These are phyloP conservation scores for Stagonosporopsis tanaceti DNA, from an alignment of 2,329 filamentous ascomycete species.

Conservation along the genomic window DNA sequence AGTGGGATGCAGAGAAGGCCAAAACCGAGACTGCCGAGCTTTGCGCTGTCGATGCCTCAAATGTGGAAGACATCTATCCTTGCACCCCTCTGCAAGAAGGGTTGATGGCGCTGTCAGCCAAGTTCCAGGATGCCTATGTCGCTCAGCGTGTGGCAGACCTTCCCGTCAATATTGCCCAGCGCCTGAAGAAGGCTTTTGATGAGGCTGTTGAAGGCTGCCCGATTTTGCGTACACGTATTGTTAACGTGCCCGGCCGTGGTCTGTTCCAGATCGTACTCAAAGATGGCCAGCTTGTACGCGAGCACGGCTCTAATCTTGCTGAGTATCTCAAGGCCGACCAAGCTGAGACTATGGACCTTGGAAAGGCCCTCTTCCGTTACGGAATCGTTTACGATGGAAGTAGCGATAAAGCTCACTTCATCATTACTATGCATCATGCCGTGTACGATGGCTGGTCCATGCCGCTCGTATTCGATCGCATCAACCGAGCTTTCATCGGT, in stretches of 20 bases:
- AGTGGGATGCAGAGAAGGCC: conserved; percentile 43
- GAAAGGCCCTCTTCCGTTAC: conserved; percentile 49
- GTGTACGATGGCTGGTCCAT: conserved; percentile 61
- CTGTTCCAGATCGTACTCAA: conserved; percentile 51
- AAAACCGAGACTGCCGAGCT: conserved; percentile 49
- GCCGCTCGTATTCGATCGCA: conserved; percentile 46
- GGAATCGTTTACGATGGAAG: conserved; percentile 41
- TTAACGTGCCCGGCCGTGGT: conserved; percentile 48
- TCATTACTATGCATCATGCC: conserved; percentile 61
- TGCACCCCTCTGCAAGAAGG: conserved; percentile 55
- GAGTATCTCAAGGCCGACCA: conserved; percentile 48
- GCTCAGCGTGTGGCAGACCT: conserved; percentile 49
- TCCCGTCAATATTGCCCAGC: conserved; percentile 41
- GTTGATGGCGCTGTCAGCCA: conserved; percentile 51
- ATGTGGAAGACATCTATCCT: conserved; percentile 52
- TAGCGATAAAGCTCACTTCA: conserved; percentile 50
- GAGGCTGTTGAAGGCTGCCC: conserved; percentile 39
- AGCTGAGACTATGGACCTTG: conserved; percentile 50
- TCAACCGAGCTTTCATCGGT: conserved; percentile 43
- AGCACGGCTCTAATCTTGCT: conserved; percentile 35
- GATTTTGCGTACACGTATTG: conserved; percentile 52
- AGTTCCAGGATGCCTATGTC: conserved; percentile 49
- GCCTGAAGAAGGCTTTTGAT: conserved; percentile 50
- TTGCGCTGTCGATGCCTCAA: conserved; percentile 33
- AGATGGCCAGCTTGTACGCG: conserved; percentile 39